Conservation (phyloP, 2,329 filamentous ascomycete genomes). For the Alternaria conjuncta region DNA sequence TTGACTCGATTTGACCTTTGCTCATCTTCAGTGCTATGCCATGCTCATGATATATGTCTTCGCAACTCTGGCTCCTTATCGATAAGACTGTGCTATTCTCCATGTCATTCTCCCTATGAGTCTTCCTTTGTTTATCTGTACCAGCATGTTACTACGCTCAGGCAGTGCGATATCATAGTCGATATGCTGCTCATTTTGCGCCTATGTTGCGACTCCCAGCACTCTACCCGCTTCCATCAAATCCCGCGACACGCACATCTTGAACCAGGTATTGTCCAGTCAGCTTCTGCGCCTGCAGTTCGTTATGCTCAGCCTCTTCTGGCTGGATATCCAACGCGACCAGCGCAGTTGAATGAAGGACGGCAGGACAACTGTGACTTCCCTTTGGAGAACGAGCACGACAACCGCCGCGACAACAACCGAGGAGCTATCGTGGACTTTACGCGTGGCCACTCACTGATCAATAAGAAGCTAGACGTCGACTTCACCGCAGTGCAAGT, state of each 20-base stretch:
- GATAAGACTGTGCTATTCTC: neutral
- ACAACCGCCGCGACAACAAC: neutral
- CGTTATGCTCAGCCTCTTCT: neutral
- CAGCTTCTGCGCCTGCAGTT: neutral
- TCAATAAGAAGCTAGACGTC: neutral
- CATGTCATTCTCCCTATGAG: neutral
- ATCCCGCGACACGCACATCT: neutral
- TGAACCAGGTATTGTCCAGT: neutral
- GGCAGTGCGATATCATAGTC: neutral
- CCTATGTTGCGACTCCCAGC: neutral
- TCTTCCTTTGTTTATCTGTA: neutral
- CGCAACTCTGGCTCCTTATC: neutral
- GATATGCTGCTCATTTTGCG: neutral
- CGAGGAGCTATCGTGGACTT: neutral
- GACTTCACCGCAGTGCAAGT: neutral
- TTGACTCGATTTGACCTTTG: neutral
- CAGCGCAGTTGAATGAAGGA: neutral
- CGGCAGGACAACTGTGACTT: neutral
- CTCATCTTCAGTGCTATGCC: neutral
- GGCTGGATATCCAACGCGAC: neutral
- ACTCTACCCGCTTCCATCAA: neutral
- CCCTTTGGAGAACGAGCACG: neutral
- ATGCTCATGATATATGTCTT: neutral
- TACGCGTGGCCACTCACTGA: neutral
- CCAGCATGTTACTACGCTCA: neutral